Base-by-base conservation (phyloP, 1,284 basidiomycete genomes). In the Cystobasidium sp. region DNA sequence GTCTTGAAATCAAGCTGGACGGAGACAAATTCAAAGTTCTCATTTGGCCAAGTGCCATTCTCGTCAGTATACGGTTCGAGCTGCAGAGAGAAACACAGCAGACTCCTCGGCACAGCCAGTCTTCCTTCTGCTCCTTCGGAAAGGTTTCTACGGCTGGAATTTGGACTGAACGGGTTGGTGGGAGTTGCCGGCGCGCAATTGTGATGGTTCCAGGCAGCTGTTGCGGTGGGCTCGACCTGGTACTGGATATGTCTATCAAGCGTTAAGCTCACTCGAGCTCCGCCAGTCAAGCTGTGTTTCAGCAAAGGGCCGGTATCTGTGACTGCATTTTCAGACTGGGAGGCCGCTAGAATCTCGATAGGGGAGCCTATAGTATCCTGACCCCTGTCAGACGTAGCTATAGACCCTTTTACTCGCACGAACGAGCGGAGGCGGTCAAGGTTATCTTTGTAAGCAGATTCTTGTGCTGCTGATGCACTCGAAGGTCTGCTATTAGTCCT, bases 1-100 rank as follows among this genome's bases (percentile, higher is more conserved):
- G 52, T 44, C 63, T 49, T 52, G 55, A 73, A 73, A 44, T 73
- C 70, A 8, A 66, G n/a, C 20, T 59, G 31, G 12, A 73, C 5
- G 12, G 70, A 73, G 43, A 73, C 22, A 44, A 73, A 66, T 44
- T 73, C 70, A 46, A 65, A 66, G 47, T 73, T 73, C 43, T 73
- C 70, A 12, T 44, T 56, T 20, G 62, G 49, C 37, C 49, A 37
- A 20, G 4, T 20, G 4, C 47, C 53, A 6, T 39, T 52, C 46
- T 55, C 51, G n/a, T 46, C 14, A 5, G 44, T n/a, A 44, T 56
- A 58, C 3, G 62, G 70, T 59, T 55, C 62, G 6, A 73, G 22
- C n/a, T 56, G 9, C 7, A 73, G 52, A 9, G 63, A 51, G 37
- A 73, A 66, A 41, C 51, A 37, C 6, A 73, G 53, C 22, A 73